Conservation (phyloP, 805 yeast species). For the Helenozyma baotianmanensis region DNA sequence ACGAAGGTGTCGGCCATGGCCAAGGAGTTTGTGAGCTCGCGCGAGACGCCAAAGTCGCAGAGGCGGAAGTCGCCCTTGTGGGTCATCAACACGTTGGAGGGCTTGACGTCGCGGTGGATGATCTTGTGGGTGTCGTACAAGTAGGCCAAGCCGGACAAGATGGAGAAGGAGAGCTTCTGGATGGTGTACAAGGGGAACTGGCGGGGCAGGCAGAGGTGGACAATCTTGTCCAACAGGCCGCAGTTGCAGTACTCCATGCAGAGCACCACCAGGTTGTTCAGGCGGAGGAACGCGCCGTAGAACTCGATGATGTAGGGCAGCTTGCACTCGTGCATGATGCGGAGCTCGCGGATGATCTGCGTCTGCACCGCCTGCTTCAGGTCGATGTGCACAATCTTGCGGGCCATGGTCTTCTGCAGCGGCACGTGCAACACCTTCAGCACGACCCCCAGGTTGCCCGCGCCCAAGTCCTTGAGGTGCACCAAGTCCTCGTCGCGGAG, state of each 20-base stretch:
- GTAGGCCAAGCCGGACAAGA: slow-evolving; percentile 76
- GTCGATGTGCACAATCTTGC: slow-evolving; percentile 82
- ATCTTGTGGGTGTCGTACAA: slow-evolving; percentile 80
- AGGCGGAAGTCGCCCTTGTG: slow-evolving; percentile 83
- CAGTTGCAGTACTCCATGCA: slow-evolving; percentile 97
- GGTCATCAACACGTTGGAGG: slow-evolving; percentile 86
- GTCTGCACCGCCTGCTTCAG: slow-evolving; percentile 71
- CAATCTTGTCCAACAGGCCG: slow-evolving; percentile 81
- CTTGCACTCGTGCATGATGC: slow-evolving; percentile 86
- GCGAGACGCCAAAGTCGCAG: slow-evolving; percentile 95
- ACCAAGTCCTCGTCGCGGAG: slow-evolving; percentile 59
- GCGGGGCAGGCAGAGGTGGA: slow-evolving; percentile 41
- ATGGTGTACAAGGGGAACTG: slow-evolving; percentile 59
- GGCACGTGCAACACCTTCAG: slow-evolving; percentile 85
- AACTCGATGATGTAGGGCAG: slow-evolving; percentile 81
- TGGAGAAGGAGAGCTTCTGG: slow-evolving; percentile 69
- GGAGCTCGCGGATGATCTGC: slow-evolving; percentile 82
- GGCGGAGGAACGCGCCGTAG: slow-evolving; percentile 79
- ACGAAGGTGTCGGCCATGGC: slow-evolving; percentile 90
- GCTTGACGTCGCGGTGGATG: slow-evolving; percentile 94
- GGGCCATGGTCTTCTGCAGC: slow-evolving; percentile 83
- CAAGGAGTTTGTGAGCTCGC: slow-evolving; percentile 86
- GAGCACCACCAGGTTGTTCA: slow-evolving; percentile 67
- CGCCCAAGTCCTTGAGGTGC: slow-evolving; percentile 72
- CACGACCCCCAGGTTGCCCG: slow-evolving; percentile 94